phyloP scores from a whole-genome alignment of 148 eudicot genomes.

The Fagopyrum tataricum region DNA sequence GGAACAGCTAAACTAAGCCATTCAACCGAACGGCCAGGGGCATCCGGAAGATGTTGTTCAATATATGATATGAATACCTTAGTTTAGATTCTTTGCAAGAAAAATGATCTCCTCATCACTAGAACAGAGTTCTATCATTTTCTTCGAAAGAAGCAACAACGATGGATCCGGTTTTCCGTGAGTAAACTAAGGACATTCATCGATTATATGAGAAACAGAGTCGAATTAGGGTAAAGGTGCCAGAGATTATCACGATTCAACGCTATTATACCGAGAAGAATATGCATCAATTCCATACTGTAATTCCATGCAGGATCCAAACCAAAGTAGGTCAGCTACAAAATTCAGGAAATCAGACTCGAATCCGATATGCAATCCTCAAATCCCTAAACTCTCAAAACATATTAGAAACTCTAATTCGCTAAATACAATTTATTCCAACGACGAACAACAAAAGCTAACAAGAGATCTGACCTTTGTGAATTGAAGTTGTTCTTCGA shows the following conservation, averaged over 20 bases:
- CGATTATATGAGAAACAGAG: neutral
- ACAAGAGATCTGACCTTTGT: constrained; percentile 25
- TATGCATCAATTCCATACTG: neutral
- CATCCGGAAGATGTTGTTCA: neutral
- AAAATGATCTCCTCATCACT: neutral
- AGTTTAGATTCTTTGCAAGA: neutral
- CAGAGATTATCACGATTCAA: neutral
- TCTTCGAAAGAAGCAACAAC: neutral
- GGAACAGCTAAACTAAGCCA: neutral
- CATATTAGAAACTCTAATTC: neutral
- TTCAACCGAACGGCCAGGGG: neutral
- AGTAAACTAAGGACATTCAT: neutral
- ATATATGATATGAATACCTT: neutral
- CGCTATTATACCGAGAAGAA: neutral
- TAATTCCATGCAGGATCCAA: neutral
- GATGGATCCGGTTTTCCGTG: neutral
- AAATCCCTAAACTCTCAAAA: neutral
- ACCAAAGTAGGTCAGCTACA: neutral
- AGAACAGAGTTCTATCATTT: neutral
- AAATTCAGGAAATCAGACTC: neutral
- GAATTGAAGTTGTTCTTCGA: constrained; percentile 76
- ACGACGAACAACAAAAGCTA: neutral
- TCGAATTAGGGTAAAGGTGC: constrained; percentile 6
- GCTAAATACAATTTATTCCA: neutral
- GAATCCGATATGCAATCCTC: constrained; percentile 5